Evolutionary conservation across 192 early-diverging fungal genomes (phyloP), one percentile per base, ranked within the genome.

Genomic region (Umbelopsis sp.): DNA sequence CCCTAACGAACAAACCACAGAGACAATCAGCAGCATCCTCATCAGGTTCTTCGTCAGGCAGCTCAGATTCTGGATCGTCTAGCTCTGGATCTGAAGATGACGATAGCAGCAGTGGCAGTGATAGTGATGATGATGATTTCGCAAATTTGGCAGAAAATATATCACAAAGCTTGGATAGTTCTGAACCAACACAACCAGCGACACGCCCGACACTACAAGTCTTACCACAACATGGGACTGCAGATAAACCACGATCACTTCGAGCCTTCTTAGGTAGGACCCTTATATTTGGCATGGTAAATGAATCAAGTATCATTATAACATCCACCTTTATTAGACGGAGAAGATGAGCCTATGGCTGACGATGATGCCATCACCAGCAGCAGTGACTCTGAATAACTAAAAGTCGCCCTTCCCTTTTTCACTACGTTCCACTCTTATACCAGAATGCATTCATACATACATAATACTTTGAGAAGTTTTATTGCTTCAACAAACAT

Each of bases 291-390:
- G 4, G 7, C 23, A 53, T 23, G 23, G 2, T 20, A 2, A 30
- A 30, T 30, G 3, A 30, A 30, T 30, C 3, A 30, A 30, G 1
- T 2, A 30, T 30, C 27, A 2, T 30, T 30, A 30, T 30, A 30
- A 30, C 27, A 30, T 3, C 3, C 27, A 30, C 27, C 3, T 9
- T 22, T 61, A 2, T 10, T 37, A 61, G 55, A 61, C 27, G 30
- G 27, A 35, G 55, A 35, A 30, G 55, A 33, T 35, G 55, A 61
- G 33, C 55, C 55, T 15, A 61, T 61, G 55, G 55, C 21, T 16
- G 55, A 61, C 3, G 55, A 61, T 35, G 55, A 61, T 61, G 55
- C 55, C 21, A 61, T 61, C 55, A 61, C 55, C 13, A 61, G 55
- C 13, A 61, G 55, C 30, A 61, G 55, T 25, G 55, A 61, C 30